phyloP scores from a whole-genome alignment of 768 basidiomycete species.

The Cantharellus anzutake region DNA sequence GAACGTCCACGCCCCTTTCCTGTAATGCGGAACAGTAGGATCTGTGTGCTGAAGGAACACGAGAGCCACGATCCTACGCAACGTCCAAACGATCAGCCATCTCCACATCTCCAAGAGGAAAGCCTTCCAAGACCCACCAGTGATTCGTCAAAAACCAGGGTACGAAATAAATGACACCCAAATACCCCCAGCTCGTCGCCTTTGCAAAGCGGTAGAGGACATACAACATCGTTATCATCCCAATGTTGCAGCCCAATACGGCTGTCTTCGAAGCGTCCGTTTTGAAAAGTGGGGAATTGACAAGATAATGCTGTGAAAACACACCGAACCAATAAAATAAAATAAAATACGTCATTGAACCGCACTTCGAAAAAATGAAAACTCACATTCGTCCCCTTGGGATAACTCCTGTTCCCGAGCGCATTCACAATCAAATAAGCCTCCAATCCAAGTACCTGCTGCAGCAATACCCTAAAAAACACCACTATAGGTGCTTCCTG shows the following conservation, averaged over 20 bases:
- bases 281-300: neutral
- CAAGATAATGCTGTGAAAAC: neutral
- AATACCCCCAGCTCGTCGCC: neutral
- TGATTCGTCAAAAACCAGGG: neutral
- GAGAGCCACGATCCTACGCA: neutral
- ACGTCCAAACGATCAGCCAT: neutral
- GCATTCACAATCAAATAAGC: neutral
- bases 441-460: neutral
- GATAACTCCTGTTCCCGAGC: neutral
- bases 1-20: slow-evolving; percentile 77
- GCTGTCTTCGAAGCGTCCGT: neutral
- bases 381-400: neutral
- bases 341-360: neutral
- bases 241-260: neutral
- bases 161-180: neutral
- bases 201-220: neutral
- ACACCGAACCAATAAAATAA: neutral
- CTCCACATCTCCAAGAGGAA: neutral
- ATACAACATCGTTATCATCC: neutral
- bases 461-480: neutral
- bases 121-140: neutral
- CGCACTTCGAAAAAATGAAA: neutral
- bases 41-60: slow-evolving; percentile 49
- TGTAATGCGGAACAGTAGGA: slow-evolving; percentile 89
- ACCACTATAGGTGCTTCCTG: neutral